Base-by-base conservation (phyloP, 345 rosid species). In the Citrus medica region DNA sequence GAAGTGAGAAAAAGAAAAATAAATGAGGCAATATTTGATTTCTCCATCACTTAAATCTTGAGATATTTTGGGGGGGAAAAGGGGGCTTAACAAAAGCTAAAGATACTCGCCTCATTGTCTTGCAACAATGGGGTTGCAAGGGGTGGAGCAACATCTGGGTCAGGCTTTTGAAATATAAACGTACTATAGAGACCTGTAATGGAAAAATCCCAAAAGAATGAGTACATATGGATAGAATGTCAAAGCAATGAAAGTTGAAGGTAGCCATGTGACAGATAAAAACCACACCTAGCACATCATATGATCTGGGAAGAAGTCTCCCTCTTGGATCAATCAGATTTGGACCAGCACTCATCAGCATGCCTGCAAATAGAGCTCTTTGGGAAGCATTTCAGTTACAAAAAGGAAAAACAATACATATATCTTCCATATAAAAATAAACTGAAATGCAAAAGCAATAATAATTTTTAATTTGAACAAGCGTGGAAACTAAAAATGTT, bases 131-230 rank as follows among this genome's bases (percentile, higher is more conserved):
- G 99, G 75, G 94, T 92, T 37, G 83, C 72, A 35, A 96, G 85
- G 55, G 99, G 99, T 28, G 94, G 99, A 8, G 64, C 92, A 78
- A 91, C 84, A 82, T 96, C 99, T 48, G 97, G 99, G 85, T 96
- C 92, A 4, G 97, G 99, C 89, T 94, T 96, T 74, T 91, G 97
- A 82, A 96, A 91, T 87, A 92, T 92, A 75, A 94, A 91, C 59
- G 97, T 92, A 6, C 97, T 82, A 80, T 91, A 94, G 28, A 96
- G 90, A 79, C 99, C 99, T 96, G 87, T 64, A 74, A 42, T 48
- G 42, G 21, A 32, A 53, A 56, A 48, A 60, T 64, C 19, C 37
- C 30, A 67, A 51, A 73, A 81, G 59, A 51, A 58, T 77, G 62
- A 71, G 70, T 70, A 51, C 32, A 61, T 21, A 21, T 16, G 19